Evolutionary conservation across 257 asterid species (phyloP), one percentile per base, ranked within the genome.

Genomic region (Echites panduratus): DNA sequence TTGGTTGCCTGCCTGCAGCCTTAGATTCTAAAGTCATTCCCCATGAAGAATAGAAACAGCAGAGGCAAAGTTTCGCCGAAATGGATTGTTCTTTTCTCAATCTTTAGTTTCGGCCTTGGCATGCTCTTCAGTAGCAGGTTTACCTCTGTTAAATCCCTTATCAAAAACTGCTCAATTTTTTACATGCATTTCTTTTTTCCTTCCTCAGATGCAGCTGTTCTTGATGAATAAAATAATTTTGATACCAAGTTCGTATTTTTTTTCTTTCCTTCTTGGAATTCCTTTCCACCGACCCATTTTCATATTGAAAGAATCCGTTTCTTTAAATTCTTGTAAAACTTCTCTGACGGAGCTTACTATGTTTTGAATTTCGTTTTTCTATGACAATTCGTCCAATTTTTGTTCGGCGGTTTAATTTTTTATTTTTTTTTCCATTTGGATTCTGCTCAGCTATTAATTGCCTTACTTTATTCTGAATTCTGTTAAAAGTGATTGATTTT

Each of bases 71-170:
- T 80, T 29, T 80, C 89, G 45, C 66, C 81, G 22, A 73, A 61
- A 81, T 88, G 89, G 92, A 83, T 87, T 70, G 40, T 76, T 61
- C 75, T 85, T 32, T 84, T 87, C 32, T 85, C 90, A 61, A 29
- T 87, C 75, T 66, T 62, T 82, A 86, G 96, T 79, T 90, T 90
- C 65, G 86, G 74, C 71, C 80, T 86, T 32, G 97, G 97, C 83
- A 68, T 82, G 66, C 73, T 87, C 58, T 87, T 84, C 79, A 79
- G 83, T 80, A 80, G 76, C 81, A 87, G 93, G 96, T 83, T 29
- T 17, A 22, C 52, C 27, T 7, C 29, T 44, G 38, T 32, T 13
- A 12, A 29, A 27, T 73, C 41, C 4, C 1, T 6, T 4, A 13
- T 12, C 48, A 27, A 19, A n/a, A 9, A 47, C 26, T 7, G 59